Evolutionary conservation across 257 asterid species (phyloP).

Genomic region (Ballota nigra): DNA sequence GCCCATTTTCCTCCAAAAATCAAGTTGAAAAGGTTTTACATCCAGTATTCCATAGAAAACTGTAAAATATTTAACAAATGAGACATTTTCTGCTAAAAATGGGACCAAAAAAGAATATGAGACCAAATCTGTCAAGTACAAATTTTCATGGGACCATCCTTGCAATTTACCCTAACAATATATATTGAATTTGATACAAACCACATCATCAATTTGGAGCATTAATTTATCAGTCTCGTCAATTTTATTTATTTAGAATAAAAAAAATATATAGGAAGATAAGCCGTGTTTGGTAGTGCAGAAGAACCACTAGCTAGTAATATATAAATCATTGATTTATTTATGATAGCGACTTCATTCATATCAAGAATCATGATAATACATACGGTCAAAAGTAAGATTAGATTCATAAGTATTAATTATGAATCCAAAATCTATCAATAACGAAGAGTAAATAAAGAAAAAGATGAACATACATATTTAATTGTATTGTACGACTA

Average conservation of each 20-base stretch:
- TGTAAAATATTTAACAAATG: too few relatives aligned
- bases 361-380: background rate
- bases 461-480: too few relatives aligned
- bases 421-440: background rate
- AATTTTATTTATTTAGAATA: background rate
- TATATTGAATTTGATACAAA: too few relatives aligned
- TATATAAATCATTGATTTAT: background rate
- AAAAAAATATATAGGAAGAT: background rate
- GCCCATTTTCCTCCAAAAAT: too few relatives aligned
- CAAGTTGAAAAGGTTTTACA: too few relatives aligned
- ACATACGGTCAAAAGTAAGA: background rate
- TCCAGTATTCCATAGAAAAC: too few relatives aligned
- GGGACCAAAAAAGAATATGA: too few relatives aligned
- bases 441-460: background rate
- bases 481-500: too few relatives aligned
- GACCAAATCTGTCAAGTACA: too few relatives aligned
- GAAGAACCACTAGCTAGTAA: background rate
- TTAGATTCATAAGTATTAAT: background rate
- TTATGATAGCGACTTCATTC: slow-evolving; percentile 15
- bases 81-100: too few relatives aligned
- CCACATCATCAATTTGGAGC: background rate
- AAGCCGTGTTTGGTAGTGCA: background rate
- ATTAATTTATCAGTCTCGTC: background rate
- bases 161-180: too few relatives aligned
- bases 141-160: too few relatives aligned